Base-by-base conservation (phyloP, 305 asterid genomes). In the Solanum hybrid region DNA sequence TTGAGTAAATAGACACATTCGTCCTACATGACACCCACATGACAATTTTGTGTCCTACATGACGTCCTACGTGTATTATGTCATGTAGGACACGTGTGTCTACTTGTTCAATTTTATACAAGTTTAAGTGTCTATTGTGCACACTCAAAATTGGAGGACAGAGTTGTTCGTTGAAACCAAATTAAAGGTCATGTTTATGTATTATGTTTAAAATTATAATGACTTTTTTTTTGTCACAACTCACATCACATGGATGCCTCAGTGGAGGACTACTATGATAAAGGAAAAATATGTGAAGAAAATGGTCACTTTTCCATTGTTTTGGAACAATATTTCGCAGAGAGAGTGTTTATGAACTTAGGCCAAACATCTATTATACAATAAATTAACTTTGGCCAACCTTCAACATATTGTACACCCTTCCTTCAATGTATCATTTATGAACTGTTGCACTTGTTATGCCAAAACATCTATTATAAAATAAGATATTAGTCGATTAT, bases 81-180 rank as follows among this genome's bases (percentile, higher is more conserved):
- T 51, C 7, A 51, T 15, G n/a, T 51, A 14, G 8, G 9, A 15
- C 3, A 51, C 9, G 9, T 0, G n/a, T 0, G 0, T 51, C 3
- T 51, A 51, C 20, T 15, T 51, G n/a, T 14, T 51, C 65, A 51
- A 51, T 51, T 51, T 51, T 15, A 51, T 51, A 15, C 8, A 14
- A 51, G 1, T 15, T 51, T 51, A 51, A 51, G 3, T 51, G 8
- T 51, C 22, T 51, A 51, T 45, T 14, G 7, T 51, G 22, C 8
- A 51, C 3, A 51, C 9, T 51, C 65, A 51, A 51, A 14, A 0
- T 4, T 1, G 1, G 2, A 41, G 15, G 15, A 1, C 0, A 4
- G 5, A 41, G 15, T 41, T 41, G 5, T 41, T 6, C 0, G 15
- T 13, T 14, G 17, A 41, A 41, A 41, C 6, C 17, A 41, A 41